Evolutionary conservation across 2,329 filamentous ascomycete genomes (phyloP).

Genomic region (Calonectria pseudoreteaudii): DNA sequence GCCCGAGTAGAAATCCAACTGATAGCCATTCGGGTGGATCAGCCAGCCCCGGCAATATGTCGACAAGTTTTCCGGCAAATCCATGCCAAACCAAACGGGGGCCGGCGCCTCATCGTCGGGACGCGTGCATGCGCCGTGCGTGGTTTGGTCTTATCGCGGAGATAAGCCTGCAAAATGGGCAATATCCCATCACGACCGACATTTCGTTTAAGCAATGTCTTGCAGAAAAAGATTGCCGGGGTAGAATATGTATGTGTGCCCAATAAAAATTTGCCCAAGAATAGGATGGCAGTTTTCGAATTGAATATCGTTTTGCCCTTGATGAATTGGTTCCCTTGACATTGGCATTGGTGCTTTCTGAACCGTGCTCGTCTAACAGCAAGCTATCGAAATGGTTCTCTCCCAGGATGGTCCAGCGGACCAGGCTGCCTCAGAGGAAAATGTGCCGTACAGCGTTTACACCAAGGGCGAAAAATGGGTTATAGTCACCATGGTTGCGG

Average conservation of each 20-base stretch:
- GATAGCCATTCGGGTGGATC: constrained; percentile 5
- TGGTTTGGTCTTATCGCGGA: neutral
- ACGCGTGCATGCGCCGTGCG: neutral
- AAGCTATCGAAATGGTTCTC: neutral
- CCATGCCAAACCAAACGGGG: neutral
- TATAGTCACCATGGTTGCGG: constrained; percentile 24
- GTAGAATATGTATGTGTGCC: neutral
- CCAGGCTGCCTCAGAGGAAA: neutral
- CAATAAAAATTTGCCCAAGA: neutral
- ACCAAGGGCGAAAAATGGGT: constrained; percentile 28
- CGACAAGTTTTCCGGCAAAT: constrained; percentile 8
- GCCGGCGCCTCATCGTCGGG: neutral
- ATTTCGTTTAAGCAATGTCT: neutral
- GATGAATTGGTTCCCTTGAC: neutral
- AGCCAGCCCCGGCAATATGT: neutral
- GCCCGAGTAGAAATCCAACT: neutral
- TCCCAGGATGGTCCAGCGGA: neutral
- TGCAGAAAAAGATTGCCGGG: neutral
- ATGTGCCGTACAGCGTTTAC: constrained; percentile 26
- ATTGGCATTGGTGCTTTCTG: neutral
- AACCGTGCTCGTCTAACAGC: neutral
- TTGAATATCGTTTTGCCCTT: neutral
- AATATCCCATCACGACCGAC: neutral
- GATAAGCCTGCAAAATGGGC: neutral
- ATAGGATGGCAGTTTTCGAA: neutral